phyloP scores from a whole-genome alignment of 768 basidiomycete genomes.

The Mycena polygramma region DNA sequence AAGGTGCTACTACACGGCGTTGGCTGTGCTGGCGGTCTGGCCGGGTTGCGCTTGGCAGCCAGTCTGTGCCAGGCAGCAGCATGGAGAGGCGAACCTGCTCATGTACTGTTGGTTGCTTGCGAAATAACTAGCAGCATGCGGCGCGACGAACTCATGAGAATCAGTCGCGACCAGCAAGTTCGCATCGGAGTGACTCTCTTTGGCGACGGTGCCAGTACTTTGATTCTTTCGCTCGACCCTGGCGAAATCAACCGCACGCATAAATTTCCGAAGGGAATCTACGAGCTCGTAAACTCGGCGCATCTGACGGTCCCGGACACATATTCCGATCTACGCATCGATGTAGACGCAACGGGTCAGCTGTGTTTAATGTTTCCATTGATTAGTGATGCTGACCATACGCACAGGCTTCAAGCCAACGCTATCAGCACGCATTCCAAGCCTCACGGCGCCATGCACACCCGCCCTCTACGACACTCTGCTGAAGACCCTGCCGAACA shows the following conservation, averaged over 20 bases:
- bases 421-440: conserved; percentile 5
- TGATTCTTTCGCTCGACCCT: conserved; percentile 21
- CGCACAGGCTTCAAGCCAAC: conserved; percentile 18
- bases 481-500: conserved; percentile 13
- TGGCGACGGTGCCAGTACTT: conserved; percentile 27
- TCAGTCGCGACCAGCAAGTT: conserved; percentile 29
- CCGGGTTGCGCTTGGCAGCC: conserved; percentile 23
- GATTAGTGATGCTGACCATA: neutral
- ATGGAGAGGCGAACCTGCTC: conserved; percentile 21
- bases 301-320: conserved; percentile 32
- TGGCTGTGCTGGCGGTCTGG: conserved; percentile 29
- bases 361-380: neutral
- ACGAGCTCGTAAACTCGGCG: conserved; percentile 24
- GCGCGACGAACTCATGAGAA: conserved; percentile 21
- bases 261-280: conserved; percentile 17
- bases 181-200: conserved; percentile 25
- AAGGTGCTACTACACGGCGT: conserved; percentile 32
- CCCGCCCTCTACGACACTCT: conserved; percentile 23
- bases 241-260: neutral
- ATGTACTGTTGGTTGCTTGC: conserved; percentile 27
- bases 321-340: conserved; percentile 3
- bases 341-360: conserved; percentile 17
- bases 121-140: conserved; percentile 25
- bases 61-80: conserved; percentile 25
- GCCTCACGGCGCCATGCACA: conserved; percentile 3